Evolutionary conservation across 2,329 filamentous ascomycete genomes (phyloP), one percentile per base, ranked within the genome.

Genomic region (Xylariales sp.): DNA sequence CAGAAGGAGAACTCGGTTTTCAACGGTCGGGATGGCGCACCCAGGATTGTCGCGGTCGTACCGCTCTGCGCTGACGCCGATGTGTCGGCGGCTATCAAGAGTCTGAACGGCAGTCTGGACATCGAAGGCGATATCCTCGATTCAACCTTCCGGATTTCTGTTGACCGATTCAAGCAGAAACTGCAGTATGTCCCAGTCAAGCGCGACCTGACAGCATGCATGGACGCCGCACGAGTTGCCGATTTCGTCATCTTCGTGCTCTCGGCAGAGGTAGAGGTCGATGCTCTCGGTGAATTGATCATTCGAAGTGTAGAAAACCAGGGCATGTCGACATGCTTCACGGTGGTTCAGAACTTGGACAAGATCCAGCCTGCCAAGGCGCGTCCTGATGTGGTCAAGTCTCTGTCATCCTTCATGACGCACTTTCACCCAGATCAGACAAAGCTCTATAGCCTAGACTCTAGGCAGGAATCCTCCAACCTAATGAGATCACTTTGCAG

Each of bases 131-230:
- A 84, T 24, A 65, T 83, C 20, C 67, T 75, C 4, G 67, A 78
- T 27, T 70, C 75, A 44, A 76, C 73, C 37, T 71, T 78, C 38
- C 78, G 79, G 40, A 81, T 89, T 19, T 72, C 81, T 6, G 72
- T 97, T 52, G 89, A 95, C 44, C 79, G 93, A 21, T 98, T 97
- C 71, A 95, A 95, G 69, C 91, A 97, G 60, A 95, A 85, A 55
- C 62, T 98, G 11, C 85, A 94, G 61, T 98, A 95, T 57, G 62
- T 96, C 7, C 78, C 87, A 0, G 69, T 85, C 1, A 77, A 80
- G 50, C 74, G 83, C 40, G 85, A 95, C 46, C 63, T 97, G 13
- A 72, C 86, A 15, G 77, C 81, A 24, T 87, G 85, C 38, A 65
- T 97, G 40, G 90, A 98, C 62, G 88, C 88, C 27, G 89, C 88